phyloP scores from a whole-genome alignment of 305 asterid genomes.

The Petunia hybrid region DNA sequence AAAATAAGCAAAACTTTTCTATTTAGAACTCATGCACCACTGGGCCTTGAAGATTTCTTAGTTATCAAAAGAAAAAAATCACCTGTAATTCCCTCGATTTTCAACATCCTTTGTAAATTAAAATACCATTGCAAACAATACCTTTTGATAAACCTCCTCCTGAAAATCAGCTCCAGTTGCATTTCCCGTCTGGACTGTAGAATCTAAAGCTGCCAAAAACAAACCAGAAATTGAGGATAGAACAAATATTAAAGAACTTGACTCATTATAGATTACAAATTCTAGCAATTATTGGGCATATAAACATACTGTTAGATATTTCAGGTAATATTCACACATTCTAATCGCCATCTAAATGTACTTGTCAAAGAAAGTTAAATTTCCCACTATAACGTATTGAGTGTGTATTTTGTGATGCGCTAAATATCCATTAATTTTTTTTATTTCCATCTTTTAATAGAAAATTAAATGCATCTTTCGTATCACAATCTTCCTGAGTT shows the following conservation, averaged over 20 bases:
- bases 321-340: neutral
- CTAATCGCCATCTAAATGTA: neutral
- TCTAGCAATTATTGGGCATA: neutral
- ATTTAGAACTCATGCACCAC: too few relatives aligned
- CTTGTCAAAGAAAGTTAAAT: neutral
- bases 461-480: neutral
- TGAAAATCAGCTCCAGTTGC: slow-evolving; percentile 82
- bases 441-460: neutral
- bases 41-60: too few relatives aligned
- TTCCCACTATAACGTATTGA: neutral
- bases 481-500: neutral
- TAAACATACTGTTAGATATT: neutral
- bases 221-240: slow-evolving; percentile 23
- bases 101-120: neutral
- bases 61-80: too few relatives aligned
- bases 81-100: neutral
- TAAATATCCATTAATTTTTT: neutral
- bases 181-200: slow-evolving; percentile 77
- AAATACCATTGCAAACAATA: slow-evolving; percentile 33
- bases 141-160: slow-evolving; percentile 94
- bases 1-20: too few relatives aligned
- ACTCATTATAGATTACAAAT: neutral
- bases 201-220: slow-evolving; percentile 70
- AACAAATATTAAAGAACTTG: neutral
- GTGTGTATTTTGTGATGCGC: neutral